phyloP scores from a whole-genome alignment of 148 eudicot genomes.

The Vaccinium macrocarpon region DNA sequence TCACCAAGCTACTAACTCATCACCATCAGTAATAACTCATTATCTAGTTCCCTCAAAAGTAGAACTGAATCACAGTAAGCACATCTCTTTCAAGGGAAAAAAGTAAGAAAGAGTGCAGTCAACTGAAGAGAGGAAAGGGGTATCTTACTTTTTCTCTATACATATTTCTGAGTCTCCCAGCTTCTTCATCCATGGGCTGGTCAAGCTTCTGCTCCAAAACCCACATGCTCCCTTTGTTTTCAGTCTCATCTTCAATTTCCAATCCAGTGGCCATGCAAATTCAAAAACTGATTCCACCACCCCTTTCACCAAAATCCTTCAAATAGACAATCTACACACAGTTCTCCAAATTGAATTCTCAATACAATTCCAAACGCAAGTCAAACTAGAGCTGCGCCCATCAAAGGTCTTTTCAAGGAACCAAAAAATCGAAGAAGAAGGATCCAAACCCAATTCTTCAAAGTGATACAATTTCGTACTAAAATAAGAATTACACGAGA shows the following conservation, averaged over 20 bases:
- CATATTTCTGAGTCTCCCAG: slow-evolving; percentile 74
- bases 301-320: not conserved
- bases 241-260: slow-evolving; percentile 42
- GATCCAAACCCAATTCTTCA: slow-evolving; percentile 8
- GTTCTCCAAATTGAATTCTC: not conserved
- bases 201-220: slow-evolving; percentile 91
- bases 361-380: not conserved
- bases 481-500: too few species aligned
- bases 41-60: not conserved
- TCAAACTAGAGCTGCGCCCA: not conserved
- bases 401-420: not conserved
- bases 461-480: not conserved
- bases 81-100: not conserved
- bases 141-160: slow-evolving; percentile 76
- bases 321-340: not conserved
- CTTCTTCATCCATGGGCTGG: slow-evolving; percentile 95
- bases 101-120: slow-evolving; percentile 1
- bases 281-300: slow-evolving; percentile 10
- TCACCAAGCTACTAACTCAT: not conserved
- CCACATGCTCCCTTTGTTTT: slow-evolving; percentile 78
- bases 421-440: not conserved
- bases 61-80: not conserved
- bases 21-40: not conserved
- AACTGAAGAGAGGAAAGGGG: not conserved
- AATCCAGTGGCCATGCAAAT: slow-evolving; percentile 39